Evolutionary conservation across 2,329 filamentous ascomycete genomes (phyloP).

Genomic region (Ophiocordyceps camponoti-floridani): DNA sequence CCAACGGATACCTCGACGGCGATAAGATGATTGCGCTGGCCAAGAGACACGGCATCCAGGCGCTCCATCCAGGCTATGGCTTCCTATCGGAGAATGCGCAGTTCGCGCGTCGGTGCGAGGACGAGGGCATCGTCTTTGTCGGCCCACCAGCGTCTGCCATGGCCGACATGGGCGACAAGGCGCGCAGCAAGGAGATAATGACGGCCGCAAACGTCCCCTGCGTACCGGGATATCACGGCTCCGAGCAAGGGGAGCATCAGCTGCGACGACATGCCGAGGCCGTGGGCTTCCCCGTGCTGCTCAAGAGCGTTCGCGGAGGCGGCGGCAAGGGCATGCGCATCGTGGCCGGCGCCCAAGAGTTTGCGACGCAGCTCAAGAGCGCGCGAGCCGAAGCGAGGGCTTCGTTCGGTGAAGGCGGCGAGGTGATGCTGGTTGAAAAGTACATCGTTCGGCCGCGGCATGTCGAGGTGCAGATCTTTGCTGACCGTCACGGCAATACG

Average conservation of each 20-base stretch:
- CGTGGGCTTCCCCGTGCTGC: conserved; percentile 49
- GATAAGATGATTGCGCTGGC: conserved; percentile 82
- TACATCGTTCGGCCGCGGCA: conserved; percentile 67
- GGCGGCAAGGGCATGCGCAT: conserved; percentile 77
- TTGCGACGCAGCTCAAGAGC: conserved; percentile 49
- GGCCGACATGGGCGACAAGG: conserved; percentile 86
- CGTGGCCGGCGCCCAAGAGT: conserved; percentile 49
- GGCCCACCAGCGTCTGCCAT: conserved; percentile 73
- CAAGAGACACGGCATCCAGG: conserved; percentile 70
- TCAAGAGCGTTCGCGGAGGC: conserved; percentile 67
- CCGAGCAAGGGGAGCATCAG: conserved; percentile 52
- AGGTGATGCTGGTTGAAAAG: conserved; percentile 70
- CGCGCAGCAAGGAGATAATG: conserved; percentile 92
- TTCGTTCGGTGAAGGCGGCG: conserved; percentile 63
- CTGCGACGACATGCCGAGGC: conserved; percentile 53
- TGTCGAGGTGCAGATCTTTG: conserved; percentile 83
- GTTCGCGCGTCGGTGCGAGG: conserved; percentile 75
- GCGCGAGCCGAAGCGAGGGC: conserved; percentile 60
- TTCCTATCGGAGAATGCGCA: conserved; percentile 87
- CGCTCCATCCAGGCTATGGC: conserved; percentile 90
- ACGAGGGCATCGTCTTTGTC: conserved; percentile 86
- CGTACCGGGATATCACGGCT: conserved; percentile 87
- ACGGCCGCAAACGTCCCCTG: conserved; percentile 84
- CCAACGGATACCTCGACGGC: conserved; percentile 81
- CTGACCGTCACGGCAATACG: conserved; percentile 60